These are phyloP conservation scores for Neonectria coccinea DNA, from an alignment of 2,329 filamentous ascomycete species.

Conservation along the genomic window DNA sequence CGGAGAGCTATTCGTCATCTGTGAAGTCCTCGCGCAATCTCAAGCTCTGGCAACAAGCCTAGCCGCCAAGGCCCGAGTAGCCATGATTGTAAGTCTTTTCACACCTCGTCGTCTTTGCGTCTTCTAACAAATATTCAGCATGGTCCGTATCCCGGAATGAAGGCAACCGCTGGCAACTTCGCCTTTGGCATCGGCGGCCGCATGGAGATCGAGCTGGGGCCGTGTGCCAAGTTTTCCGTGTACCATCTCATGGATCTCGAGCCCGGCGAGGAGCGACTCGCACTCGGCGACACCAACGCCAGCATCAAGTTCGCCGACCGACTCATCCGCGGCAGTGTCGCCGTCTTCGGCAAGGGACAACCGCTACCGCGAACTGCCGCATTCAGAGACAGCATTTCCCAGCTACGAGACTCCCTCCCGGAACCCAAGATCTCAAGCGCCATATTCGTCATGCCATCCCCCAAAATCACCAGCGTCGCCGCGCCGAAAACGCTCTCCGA, in stretches of 20 bases:
- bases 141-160: slow-evolving; percentile 60
- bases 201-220: slow-evolving; percentile 48
- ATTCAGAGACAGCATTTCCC: background rate
- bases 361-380: rapidly evolving
- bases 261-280: slow-evolving; percentile 39
- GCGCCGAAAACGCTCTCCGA: slow-evolving; percentile 43
- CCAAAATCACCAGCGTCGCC: rapidly evolving
- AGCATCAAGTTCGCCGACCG: background rate
- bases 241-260: slow-evolving; percentile 62
- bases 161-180: slow-evolving; percentile 65
- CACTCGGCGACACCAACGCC: rapidly evolving
- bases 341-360: slow-evolving; percentile 19
- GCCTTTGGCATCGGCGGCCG: slow-evolving; percentile 50
- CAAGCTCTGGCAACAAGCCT: slow-evolving; percentile 57
- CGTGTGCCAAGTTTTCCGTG: slow-evolving; percentile 58
- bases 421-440: background rate
- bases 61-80: slow-evolving; percentile 46
- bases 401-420: background rate
- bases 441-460: rapidly evolving
- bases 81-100: slow-evolving; percentile 41
- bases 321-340: slow-evolving; percentile 10
- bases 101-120: background rate
- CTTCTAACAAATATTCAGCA: slow-evolving; percentile 47
- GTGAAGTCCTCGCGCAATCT: slow-evolving; percentile 58
- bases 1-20: slow-evolving; percentile 56